These are phyloP conservation scores for Penicillium sp. DNA, from an alignment of 2,329 filamentous ascomycete genomes.

Conservation along the genomic window DNA sequence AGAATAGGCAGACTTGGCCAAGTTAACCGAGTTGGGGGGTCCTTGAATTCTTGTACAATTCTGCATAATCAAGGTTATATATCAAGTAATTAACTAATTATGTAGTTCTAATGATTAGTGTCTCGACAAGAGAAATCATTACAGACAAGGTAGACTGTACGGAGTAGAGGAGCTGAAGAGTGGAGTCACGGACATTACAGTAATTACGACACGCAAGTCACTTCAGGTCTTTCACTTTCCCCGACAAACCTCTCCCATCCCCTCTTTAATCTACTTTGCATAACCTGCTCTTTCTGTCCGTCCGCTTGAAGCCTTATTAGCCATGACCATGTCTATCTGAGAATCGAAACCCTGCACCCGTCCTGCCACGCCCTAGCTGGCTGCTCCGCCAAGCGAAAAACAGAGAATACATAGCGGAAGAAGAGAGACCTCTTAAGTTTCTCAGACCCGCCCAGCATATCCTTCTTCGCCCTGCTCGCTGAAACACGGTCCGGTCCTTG, in stretches of 20 bases:
- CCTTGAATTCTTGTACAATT: background rate
- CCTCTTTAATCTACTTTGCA: background rate
- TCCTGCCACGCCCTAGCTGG: slow-evolving; percentile 11
- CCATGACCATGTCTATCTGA: slow-evolving; percentile 15
- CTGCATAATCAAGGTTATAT: too few species aligned
- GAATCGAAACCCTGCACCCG: slow-evolving; percentile 8
- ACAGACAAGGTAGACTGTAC: background rate
- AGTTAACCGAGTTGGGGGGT: background rate
- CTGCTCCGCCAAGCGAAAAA: background rate
- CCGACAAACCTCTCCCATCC: slow-evolving; percentile 7
- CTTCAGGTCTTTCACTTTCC: slow-evolving; percentile 10
- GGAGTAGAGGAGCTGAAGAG: slow-evolving; percentile 8
- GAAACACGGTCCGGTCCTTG: slow-evolving; percentile 19
- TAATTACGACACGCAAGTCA: slow-evolving; percentile 16
- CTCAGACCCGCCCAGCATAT: slow-evolving; percentile 2
- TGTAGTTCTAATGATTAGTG: too few species aligned
- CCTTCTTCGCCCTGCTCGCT: slow-evolving; percentile 7
- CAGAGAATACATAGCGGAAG: background rate
- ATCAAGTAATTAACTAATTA: too few species aligned
- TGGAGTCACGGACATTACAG: slow-evolving; percentile 9
- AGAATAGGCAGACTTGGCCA: background rate
- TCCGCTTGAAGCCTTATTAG: background rate
- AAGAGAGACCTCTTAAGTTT: background rate
- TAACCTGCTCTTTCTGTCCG: background rate
- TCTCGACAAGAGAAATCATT: too few species aligned